Evolutionary conservation across 805 yeast genomes (phyloP).

Genomic region (Saturnispora quitensis): DNA sequence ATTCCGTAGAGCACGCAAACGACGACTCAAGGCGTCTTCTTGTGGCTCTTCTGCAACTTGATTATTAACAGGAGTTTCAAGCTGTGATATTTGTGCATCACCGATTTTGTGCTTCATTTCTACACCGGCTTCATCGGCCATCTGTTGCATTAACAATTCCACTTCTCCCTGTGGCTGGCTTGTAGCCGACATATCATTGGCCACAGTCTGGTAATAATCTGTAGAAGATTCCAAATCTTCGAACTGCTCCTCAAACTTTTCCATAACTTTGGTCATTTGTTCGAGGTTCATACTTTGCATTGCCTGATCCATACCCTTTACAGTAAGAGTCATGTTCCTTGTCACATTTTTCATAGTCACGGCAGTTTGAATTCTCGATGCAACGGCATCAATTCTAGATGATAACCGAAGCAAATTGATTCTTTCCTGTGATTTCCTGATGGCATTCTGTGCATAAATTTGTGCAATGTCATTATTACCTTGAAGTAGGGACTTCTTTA

Average conservation of each 20-base stretch:
- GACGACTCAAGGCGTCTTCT: constrained; percentile 80
- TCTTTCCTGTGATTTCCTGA: constrained; percentile 81
- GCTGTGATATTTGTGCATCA: constrained; percentile 44
- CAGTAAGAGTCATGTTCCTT: constrained; percentile 87
- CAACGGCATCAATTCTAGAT: constrained; percentile 90
- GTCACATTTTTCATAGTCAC: constrained; percentile 96
- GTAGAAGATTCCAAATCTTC: constrained; percentile 94
- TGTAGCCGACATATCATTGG: constrained; percentile 79
- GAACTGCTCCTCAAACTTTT: constrained; percentile 90
- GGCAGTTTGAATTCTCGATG: constrained; percentile 93
- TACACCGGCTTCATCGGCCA: constrained; percentile 95
- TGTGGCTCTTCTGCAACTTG: constrained; percentile 42
- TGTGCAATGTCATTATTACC: constrained; percentile 90
- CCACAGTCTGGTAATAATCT: constrained; percentile 85
- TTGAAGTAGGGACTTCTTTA: constrained; percentile 78
- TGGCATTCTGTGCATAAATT: constrained; percentile 92
- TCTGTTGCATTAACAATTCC: constrained; percentile 78
- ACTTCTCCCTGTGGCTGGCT: constrained; percentile 94
- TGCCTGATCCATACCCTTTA: constrained; percentile 94
- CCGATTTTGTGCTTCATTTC: constrained; percentile 78
- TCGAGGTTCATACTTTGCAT: constrained; percentile 93
- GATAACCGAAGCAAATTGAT: constrained; percentile 73
- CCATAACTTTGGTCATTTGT: constrained; percentile 89
- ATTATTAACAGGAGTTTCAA: constrained; percentile 28
- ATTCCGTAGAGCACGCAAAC: constrained; percentile 74